phyloP scores from a whole-genome alignment of 805 yeast genomes.

The Sugiyamaella floridensis region DNA sequence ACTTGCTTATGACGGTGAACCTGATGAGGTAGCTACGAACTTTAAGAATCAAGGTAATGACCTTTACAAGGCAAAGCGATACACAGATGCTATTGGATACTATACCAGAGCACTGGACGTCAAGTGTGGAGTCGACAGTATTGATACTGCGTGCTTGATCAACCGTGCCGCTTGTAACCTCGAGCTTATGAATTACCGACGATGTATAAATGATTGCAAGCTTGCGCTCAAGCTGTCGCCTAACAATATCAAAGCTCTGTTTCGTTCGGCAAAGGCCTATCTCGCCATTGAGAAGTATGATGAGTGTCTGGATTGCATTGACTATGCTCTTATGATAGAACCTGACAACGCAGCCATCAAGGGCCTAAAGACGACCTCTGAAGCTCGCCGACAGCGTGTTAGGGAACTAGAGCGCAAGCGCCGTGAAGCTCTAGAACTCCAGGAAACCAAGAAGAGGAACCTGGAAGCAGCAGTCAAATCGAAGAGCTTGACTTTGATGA shows the following conservation, averaged over 20 bases:
- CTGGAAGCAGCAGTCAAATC: conserved; percentile 54
- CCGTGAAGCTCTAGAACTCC: conserved; percentile 30
- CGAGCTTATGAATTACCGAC: conserved; percentile 75
- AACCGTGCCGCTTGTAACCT: conserved; percentile 92
- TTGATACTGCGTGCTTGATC: conserved; percentile 58
- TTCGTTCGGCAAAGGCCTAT: conserved; percentile 77
- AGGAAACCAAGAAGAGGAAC: conserved; percentile 30
- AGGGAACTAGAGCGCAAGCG: conserved; percentile 24
- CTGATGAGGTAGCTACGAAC: conserved; percentile 81
- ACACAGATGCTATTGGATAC: conserved; percentile 65
- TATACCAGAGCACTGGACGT: conserved; percentile 77
- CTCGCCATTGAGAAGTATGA: conserved; percentile 56
- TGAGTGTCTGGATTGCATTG: conserved; percentile 62
- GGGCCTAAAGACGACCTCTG: conserved; percentile 38
- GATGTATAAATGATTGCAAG: conserved; percentile 81
- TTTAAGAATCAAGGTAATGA: conserved; percentile 94
- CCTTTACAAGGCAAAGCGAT: conserved; percentile 63
- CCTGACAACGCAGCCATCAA: conserved; percentile 50
- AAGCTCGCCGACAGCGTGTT: conserved; percentile 31
- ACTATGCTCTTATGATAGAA: conserved; percentile 60
- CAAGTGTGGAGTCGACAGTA: conserved; percentile 46
- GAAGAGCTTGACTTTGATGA: conserved; percentile 44
- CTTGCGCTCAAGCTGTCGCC: conserved; percentile 60
- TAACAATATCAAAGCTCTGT: conserved; percentile 74
- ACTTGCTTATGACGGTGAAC: conserved; percentile 91